A percentile compares a stretch with the other conserved stretches of the same genome.
Conservation (phyloP, 1,284 basidiomycete genomes). For the Schizophyllum amplum region DNA sequence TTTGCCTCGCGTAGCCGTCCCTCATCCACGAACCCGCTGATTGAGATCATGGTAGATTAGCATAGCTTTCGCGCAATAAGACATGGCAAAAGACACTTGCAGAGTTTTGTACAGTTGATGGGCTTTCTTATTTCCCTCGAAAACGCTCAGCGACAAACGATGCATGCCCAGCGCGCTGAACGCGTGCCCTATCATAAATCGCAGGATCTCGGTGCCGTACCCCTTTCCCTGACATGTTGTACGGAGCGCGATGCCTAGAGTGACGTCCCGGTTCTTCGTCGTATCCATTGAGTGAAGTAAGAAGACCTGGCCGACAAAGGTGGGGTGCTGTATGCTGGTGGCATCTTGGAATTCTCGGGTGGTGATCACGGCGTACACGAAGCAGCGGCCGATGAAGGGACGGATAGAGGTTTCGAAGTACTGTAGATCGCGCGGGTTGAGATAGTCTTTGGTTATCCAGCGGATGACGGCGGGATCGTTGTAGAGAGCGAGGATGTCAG, state of each 20-base stretch:
- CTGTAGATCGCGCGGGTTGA: not conserved
- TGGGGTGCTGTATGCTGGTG: not conserved
- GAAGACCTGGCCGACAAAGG: not conserved
- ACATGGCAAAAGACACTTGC: not conserved
- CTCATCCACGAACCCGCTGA: not conserved
- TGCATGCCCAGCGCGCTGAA: not conserved
- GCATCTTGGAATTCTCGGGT: not conserved
- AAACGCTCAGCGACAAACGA: not conserved
- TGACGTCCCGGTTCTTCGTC: not conserved
- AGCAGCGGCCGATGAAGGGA: not conserved
- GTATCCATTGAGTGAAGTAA: not conserved
- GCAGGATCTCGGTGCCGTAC: not conserved
- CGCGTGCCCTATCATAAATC: not conserved
- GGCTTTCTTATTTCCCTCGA: not conserved
- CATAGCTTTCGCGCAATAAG: not conserved
- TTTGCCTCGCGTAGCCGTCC: not conserved
- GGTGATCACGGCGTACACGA: not conserved
- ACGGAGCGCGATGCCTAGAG: not conserved
- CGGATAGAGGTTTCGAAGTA: not conserved
- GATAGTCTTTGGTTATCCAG: not conserved
- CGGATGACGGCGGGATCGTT: not conserved
- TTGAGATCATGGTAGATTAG: not conserved
- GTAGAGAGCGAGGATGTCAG: not conserved
- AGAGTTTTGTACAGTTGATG: not conserved
- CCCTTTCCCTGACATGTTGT: not conserved